Percentiles rank a stretch among this genome's conserved stretches.
Conservation (phyloP, 108 stramenopile genomes). For the Pseudonitzschia pungens region DNA sequence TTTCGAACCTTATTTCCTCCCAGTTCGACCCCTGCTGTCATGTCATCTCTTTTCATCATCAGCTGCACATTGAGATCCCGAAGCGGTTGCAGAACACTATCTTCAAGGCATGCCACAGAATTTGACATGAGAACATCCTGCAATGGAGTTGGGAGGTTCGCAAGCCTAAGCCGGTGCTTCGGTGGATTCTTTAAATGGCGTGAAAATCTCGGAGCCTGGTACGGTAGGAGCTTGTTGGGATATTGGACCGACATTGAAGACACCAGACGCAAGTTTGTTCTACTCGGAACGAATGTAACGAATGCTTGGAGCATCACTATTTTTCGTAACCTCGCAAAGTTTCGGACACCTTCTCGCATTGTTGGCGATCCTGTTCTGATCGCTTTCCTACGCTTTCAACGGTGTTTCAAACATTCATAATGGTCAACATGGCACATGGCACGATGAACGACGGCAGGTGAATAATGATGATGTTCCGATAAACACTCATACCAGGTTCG, state of each 20-base stretch:
- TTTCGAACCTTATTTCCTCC: slow-evolving; percentile 92
- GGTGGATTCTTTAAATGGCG: slow-evolving; percentile 11
- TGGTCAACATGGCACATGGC: no score
- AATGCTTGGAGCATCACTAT: slow-evolving; percentile 8
- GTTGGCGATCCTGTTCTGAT: not conserved
- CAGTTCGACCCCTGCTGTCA: slow-evolving; percentile 77
- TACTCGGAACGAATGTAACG: not conserved
- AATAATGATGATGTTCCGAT: no score
- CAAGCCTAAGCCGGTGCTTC: slow-evolving; percentile 47
- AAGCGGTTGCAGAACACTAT: slow-evolving; percentile 35
- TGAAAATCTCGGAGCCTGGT: slow-evolving; percentile 1
- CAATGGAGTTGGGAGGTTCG: slow-evolving; percentile 76
- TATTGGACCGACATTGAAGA: slow-evolving; percentile 12
- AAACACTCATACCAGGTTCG: no score
- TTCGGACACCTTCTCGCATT: not conserved
- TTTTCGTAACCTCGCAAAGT: not conserved
- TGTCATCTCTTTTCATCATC: slow-evolving; percentile 85
- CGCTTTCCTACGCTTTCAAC: not conserved
- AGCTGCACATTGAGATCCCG: slow-evolving; percentile 43
- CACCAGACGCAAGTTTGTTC: slow-evolving; percentile 2
- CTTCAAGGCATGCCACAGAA: not conserved
- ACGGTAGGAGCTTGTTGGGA: not conserved
- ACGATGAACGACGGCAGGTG: no score
- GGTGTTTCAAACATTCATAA: no score
- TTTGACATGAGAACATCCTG: slow-evolving; percentile 4